Evolutionary conservation across 768 basidiomycete species (phyloP).

Genomic region (Leccinum boreale): DNA sequence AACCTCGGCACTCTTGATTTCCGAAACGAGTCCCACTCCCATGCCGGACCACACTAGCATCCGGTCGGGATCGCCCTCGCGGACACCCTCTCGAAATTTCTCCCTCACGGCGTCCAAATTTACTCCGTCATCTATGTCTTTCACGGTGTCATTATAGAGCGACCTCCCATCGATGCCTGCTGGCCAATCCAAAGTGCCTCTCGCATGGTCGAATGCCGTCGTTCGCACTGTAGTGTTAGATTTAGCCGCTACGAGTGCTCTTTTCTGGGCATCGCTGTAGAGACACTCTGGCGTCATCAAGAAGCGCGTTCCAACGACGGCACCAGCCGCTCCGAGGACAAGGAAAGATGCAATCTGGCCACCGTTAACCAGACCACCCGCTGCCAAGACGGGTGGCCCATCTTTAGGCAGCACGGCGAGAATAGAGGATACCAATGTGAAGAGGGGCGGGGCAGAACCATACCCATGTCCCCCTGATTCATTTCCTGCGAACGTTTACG

Average conservation of each 20-base stretch:
- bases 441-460: conserved; percentile 51
- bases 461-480: conserved; percentile 82
- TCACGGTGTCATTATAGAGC: conserved; percentile 48
- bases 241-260: conserved; percentile 46
- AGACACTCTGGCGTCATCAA: conserved; percentile 62
- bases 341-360: conserved; percentile 63
- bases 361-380: conserved; percentile 70
- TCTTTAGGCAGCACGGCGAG: conserved; percentile 39
- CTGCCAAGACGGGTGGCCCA: conserved; percentile 60
- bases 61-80: conserved; percentile 44
- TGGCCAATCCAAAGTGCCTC: conserved; percentile 59
- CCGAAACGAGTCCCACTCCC: conserved; percentile 55
- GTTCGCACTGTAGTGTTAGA: conserved; percentile 50
- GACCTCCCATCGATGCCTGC: conserved; percentile 54
- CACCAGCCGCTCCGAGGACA: conserved; percentile 64
- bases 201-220: conserved; percentile 59
- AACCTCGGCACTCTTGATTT: conserved; percentile 40
- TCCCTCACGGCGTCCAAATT: conserved; percentile 40
- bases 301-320: conserved; percentile 73
- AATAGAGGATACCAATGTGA: conserved; percentile 57
- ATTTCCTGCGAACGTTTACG: conserved; percentile 43
- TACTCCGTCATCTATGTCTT: conserved; percentile 51
- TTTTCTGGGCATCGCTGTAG: conserved; percentile 53
- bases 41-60: conserved; percentile 69
- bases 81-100: conserved; percentile 45